Evolutionary conservation across 2,329 filamentous ascomycete species (phyloP).

Genomic region (Coniochaeta hoffmannii): DNA sequence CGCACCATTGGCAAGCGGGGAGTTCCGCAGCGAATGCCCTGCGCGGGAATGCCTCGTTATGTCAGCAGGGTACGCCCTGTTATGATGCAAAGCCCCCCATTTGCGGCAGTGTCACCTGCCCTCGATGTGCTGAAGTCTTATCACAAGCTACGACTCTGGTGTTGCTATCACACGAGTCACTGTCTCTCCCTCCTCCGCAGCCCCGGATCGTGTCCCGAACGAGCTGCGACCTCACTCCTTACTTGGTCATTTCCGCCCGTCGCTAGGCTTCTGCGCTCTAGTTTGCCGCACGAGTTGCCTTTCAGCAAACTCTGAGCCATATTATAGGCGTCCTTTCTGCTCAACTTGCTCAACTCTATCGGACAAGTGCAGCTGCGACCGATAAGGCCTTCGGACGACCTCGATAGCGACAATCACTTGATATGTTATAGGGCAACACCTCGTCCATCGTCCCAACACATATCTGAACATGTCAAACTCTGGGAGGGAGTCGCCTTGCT

Average conservation of each 20-base stretch:
- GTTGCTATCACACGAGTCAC: constrained; percentile 9
- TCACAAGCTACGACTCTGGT: constrained; percentile 4
- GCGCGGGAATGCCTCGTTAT: not conserved
- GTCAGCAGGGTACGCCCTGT: not conserved
- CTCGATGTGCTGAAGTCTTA: not conserved
- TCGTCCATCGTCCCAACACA: not conserved
- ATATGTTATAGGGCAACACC: constrained; percentile 11
- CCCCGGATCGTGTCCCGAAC: not conserved
- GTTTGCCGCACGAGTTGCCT: not conserved
- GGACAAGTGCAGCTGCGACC: not conserved
- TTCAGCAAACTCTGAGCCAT: not conserved
- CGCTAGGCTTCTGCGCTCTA: not conserved
- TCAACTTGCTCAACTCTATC: not conserved
- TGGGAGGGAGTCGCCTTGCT: constrained; percentile 18
- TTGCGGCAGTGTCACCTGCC: not conserved
- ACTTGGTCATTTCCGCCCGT: not conserved
- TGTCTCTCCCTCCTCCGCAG: not conserved
- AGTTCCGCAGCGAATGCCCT: not conserved
- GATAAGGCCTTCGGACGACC: not conserved
- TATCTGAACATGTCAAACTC: constrained; percentile 17
- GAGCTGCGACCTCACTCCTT: not conserved
- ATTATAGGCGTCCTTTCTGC: not conserved
- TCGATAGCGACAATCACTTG: constrained; percentile 1
- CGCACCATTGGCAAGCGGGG: not conserved
- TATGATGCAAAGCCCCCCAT: not conserved